Evolutionary conservation across 73 alveolate genomes (phyloP).

Genomic region (Uronychia binucleata): DNA sequence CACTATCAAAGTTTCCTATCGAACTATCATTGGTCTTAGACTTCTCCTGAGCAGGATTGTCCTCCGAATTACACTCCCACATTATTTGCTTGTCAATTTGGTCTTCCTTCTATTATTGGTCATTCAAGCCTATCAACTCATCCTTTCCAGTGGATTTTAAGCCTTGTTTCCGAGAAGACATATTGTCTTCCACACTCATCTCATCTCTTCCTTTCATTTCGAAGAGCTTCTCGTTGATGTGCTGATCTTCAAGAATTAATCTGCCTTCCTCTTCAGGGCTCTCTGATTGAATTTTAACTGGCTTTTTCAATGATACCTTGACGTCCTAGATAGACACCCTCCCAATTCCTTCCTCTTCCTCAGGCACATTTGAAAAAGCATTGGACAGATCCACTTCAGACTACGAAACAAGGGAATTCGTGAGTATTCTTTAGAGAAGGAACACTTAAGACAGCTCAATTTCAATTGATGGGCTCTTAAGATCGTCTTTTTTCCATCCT

Average conservation of each 20-base stretch:
- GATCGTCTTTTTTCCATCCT: no score
- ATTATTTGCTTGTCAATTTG: no score
- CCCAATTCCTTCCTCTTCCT: background rate
- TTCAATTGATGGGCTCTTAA: background rate
- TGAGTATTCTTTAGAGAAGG: background rate
- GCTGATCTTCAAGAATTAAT: background rate
- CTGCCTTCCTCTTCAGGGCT: no score
- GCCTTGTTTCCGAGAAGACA: background rate
- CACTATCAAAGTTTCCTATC: background rate
- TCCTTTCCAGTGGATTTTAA: background rate
- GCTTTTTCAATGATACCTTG: no score
- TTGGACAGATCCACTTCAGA: background rate
- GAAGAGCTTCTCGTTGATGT: background rate
- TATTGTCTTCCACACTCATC: background rate
- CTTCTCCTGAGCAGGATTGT: background rate
- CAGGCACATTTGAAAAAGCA: background rate
- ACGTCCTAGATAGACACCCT: no score
- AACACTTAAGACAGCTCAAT: background rate
- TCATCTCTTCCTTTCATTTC: background rate
- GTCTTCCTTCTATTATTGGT: no score
- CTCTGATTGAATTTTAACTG: no score
- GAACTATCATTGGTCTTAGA: background rate
- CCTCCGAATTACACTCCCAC: background rate
- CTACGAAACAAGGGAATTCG: background rate
- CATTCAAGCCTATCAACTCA: no score